phyloP scores from a whole-genome alignment of 1,284 basidiomycete species.

The Ustilago hordei region DNA sequence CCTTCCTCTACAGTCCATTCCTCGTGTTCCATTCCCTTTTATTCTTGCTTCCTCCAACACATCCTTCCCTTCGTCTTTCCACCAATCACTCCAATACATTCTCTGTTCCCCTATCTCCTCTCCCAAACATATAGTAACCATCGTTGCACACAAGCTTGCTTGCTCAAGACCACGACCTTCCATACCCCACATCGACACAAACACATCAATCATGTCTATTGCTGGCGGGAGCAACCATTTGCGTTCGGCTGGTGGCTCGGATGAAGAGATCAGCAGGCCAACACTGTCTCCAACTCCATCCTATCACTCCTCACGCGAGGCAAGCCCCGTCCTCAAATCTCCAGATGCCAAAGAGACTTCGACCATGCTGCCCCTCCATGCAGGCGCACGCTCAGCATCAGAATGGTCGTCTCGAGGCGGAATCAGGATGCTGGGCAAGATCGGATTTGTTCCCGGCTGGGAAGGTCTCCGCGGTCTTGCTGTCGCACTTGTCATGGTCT shows the following conservation, averaged over 20 bases:
- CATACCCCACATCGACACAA: neutral
- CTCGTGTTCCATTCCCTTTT: neutral
- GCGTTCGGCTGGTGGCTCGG: conserved; percentile 6
- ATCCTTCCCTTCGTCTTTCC: neutral
- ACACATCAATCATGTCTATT: conserved; percentile 5
- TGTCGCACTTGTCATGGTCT: conserved; percentile 27
- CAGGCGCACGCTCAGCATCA: neutral
- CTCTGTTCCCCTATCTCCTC: neutral
- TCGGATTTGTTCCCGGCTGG: conserved; percentile 40
- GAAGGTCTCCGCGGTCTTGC: conserved; percentile 37
- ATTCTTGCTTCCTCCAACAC: neutral
- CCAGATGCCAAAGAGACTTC: neutral
- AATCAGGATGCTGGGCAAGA: conserved; percentile 22
- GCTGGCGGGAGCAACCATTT: conserved; percentile 6
- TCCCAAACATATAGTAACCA: neutral
- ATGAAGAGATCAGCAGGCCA: conserved; percentile 15
- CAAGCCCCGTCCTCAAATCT: conserved; percentile 11
- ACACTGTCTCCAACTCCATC: conserved; percentile 17
- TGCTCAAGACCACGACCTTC: too few relatives aligned
- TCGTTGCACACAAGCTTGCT: too few relatives aligned
- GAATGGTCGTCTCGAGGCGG: neutral
- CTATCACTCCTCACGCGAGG: conserved; percentile 24
- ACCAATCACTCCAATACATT: neutral
- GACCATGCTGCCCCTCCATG: conserved; percentile 22
- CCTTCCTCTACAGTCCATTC: neutral